A percentile compares a stretch with the other conserved stretches of the same genome.
phyloP scores from a whole-genome alignment of 441 rosid genomes.

The Pelargonium myrrhifolium region DNA sequence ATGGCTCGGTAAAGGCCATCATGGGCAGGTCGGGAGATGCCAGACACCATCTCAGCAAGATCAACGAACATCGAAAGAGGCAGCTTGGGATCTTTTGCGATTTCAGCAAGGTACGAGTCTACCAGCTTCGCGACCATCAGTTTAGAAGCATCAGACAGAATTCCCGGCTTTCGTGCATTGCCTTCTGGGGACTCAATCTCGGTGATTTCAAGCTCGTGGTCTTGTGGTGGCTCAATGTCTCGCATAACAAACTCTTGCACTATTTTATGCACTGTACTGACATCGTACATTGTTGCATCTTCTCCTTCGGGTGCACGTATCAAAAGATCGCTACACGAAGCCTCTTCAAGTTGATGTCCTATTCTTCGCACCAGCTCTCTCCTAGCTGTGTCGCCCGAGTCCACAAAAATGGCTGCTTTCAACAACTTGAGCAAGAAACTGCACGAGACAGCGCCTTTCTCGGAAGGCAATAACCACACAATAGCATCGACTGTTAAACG shows the following conservation, averaged over 20 bases:
- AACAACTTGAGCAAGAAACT: slow-evolving; percentile 77
- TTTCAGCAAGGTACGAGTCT: slow-evolving; percentile 62
- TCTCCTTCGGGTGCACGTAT: slow-evolving; percentile 35
- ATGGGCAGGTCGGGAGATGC: slow-evolving; percentile 58
- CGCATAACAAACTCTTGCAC: slow-evolving; percentile 37
- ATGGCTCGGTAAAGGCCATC: slow-evolving; percentile 82
- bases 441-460: slow-evolving; percentile 50
- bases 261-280: slow-evolving; percentile 53
- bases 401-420: slow-evolving; percentile 59
- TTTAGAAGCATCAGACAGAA: slow-evolving; percentile 41
- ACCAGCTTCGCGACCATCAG: slow-evolving; percentile 57
- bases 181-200: not conserved
- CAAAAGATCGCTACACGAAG: slow-evolving; percentile 58
- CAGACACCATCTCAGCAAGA: slow-evolving; percentile 54
- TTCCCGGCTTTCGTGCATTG: slow-evolving; percentile 20
- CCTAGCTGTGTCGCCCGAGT: slow-evolving; percentile 38
- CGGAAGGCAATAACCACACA: slow-evolving; percentile 58
- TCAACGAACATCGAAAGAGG: slow-evolving; percentile 42
- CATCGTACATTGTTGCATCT: slow-evolving; percentile 40
- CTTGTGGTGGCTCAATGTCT: slow-evolving; percentile 19
- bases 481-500: slow-evolving; percentile 62
- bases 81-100: slow-evolving; percentile 43
- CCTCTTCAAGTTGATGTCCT: slow-evolving; percentile 61
- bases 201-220: not conserved
- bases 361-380: slow-evolving; percentile 53